phyloP scores from a whole-genome alignment of 352 stramenopile species.

The Globisporangium apiculatum region DNA sequence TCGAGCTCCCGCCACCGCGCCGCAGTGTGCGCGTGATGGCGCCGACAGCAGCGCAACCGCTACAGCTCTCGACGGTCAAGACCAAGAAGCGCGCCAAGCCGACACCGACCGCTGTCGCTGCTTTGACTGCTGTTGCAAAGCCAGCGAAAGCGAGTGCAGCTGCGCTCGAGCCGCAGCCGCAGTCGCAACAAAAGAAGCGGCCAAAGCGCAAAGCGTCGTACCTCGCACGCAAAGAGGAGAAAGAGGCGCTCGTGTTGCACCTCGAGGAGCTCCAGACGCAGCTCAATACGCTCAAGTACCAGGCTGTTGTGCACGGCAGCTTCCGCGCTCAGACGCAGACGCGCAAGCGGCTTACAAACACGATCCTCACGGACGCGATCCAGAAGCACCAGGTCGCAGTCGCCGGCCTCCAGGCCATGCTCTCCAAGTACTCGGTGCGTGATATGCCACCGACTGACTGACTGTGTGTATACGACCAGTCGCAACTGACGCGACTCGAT shows the following conservation, averaged over 20 bases:
- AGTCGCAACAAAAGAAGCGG: constrained; percentile 7
- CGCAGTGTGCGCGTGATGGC: background rate
- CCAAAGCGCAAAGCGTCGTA: constrained; percentile 9
- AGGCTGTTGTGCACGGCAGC: constrained; percentile 7
- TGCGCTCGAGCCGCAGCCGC: background rate
- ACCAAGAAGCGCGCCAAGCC: background rate
- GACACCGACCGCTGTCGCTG: background rate
- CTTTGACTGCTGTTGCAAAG: too few relatives aligned
- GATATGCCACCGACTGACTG: background rate
- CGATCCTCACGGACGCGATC: constrained; percentile 4
- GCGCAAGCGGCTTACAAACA: constrained; percentile 11
- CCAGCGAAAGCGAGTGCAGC: background rate
- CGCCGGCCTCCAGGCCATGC: constrained; percentile 9
- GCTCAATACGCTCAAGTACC: constrained; percentile 17
- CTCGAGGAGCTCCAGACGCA: constrained; percentile 20
- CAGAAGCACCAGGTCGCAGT: constrained; percentile 12
- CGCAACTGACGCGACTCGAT: too few relatives aligned
- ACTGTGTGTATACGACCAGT: background rate
- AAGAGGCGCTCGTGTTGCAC: constrained; percentile 22
- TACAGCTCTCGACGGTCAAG: background rate
- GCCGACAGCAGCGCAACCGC: background rate
- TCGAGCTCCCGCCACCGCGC: background rate
- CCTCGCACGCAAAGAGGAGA: constrained; percentile 22
- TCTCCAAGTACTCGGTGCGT: constrained; percentile 14
- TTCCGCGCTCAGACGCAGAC: constrained; percentile 5